Evolutionary conservation across 1,139 yeast genomes (phyloP).

Genomic region (Suhomyces guaymorum): DNA sequence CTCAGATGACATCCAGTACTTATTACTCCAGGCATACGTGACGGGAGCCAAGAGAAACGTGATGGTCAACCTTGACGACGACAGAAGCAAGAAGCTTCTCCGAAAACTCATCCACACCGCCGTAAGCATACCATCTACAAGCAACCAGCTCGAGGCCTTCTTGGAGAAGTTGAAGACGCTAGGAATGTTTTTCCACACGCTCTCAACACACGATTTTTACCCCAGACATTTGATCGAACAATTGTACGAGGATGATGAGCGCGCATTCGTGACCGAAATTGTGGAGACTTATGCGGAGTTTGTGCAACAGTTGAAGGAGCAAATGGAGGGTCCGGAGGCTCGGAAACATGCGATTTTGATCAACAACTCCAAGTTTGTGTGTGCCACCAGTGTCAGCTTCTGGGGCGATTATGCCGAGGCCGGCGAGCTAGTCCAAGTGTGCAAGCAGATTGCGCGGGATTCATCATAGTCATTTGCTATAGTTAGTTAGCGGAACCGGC

Average conservation of each 20-base stretch:
- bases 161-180: slow-evolving; percentile 34
- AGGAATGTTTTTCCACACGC: slow-evolving; percentile 25
- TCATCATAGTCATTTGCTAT: too few species aligned
- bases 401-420: slow-evolving; percentile 6
- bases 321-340: slow-evolving; percentile 13
- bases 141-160: slow-evolving; percentile 11
- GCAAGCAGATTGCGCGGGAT: slow-evolving; percentile 12
- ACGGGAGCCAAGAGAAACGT: slow-evolving; percentile 6
- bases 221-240: slow-evolving; percentile 3
- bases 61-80: slow-evolving; percentile 5
- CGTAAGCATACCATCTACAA: slow-evolving; percentile 9
- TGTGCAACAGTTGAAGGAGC: slow-evolving; percentile 9
- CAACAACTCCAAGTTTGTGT: slow-evolving; percentile 39
- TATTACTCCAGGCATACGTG: slow-evolving; percentile 21
- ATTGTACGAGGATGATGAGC: slow-evolving; percentile 13
- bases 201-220: slow-evolving; percentile 8
- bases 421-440: slow-evolving; percentile 3
- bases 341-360: slow-evolving; percentile 21
- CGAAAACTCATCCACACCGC: slow-evolving; percentile 10
- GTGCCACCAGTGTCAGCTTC: slow-evolving; percentile 27
- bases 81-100: slow-evolving; percentile 14
- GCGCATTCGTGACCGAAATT: slow-evolving; percentile 18
- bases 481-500: too few species aligned
- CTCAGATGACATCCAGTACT: slow-evolving; percentile 14
- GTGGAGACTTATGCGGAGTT: slow-evolving; percentile 21